phyloP scores from a whole-genome alignment of 805 yeast species.

The Teunomyces stri region DNA sequence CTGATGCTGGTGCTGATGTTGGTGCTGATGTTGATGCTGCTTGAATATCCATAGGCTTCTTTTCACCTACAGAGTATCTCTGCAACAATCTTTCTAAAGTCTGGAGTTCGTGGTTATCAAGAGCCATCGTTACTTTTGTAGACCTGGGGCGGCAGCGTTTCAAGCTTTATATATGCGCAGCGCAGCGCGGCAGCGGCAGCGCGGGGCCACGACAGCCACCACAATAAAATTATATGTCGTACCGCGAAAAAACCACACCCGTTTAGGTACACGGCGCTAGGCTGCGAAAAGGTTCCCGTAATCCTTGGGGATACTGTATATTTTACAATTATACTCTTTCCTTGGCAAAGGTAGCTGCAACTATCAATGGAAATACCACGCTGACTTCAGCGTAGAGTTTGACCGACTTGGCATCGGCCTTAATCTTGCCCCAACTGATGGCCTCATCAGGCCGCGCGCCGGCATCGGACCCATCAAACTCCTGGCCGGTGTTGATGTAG shows the following conservation, averaged over 20 bases:
- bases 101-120: background rate
- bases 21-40: no score
- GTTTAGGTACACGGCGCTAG: background rate
- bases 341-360: conserved; percentile 95
- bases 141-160: background rate
- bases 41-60: background rate
- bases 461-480: conserved; percentile 97
- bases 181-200: background rate
- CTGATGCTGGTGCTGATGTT: background rate
- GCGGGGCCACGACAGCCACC: background rate
- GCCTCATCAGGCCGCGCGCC: conserved; percentile 99
- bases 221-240: background rate
- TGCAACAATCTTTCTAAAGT: conserved; percentile 2
- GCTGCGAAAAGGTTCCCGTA: background rate
- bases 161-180: background rate
- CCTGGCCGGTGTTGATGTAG: conserved; percentile 96
- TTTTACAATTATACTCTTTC: conserved; percentile 14
- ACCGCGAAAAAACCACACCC: background rate
- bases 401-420: conserved; percentile 86
- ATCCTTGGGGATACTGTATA: background rate
- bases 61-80: background rate
- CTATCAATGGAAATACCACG: conserved; percentile 90
- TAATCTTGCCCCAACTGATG: conserved; percentile 97
- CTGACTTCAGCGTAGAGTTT: conserved; percentile 96
- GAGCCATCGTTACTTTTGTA: background rate